A percentile compares a stretch with the other conserved stretches of the same genome.
phyloP scores from a whole-genome alignment of 805 yeast species.

The Monosporozyma yasuniensis region DNA sequence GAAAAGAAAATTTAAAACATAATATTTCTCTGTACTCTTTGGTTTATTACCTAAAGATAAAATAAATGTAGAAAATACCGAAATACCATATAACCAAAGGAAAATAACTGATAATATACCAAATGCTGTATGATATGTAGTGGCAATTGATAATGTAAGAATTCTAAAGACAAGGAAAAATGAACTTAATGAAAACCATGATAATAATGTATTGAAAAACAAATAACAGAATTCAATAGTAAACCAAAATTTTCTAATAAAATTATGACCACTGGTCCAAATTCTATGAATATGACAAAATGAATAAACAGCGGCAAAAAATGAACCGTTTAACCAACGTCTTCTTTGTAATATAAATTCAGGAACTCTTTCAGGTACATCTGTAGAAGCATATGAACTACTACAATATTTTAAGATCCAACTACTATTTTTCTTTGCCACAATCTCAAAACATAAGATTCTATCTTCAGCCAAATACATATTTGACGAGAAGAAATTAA shows the following conservation, averaged over 20 bases:
- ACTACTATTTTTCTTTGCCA: conserved; percentile 65
- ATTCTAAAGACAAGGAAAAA: conserved; percentile 86
- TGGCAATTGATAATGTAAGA: conserved; percentile 67
- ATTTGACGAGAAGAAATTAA: conserved; percentile 84
- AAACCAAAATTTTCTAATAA: conserved; percentile 56
- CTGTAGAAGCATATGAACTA: conserved; percentile 86
- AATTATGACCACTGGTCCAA: conserved; percentile 70
- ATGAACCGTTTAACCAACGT: conserved; percentile 95
- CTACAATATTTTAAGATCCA: conserved; percentile 83
- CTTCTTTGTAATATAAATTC: conserved; percentile 88
- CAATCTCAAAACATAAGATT: conserved; percentile 87
- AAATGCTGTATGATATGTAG: conserved; percentile 51
- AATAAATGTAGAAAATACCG: conserved; percentile 77
- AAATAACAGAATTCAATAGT: conserved; percentile 78
- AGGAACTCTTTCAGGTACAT: conserved; percentile 82
- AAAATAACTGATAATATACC: conserved; percentile 67
- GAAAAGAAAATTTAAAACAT: conserved; percentile 61
- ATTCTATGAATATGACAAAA: conserved; percentile 66
- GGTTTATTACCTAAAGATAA: conserved; percentile 92
- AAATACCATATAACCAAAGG: conserved; percentile 76
- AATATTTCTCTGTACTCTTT: conserved; percentile 74
- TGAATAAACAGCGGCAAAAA: conserved; percentile 88
- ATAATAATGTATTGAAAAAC: conserved; percentile 59
- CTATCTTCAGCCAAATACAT: conserved; percentile 98
- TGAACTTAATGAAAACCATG: conserved; percentile 90